Conservation (phyloP, 2,329 filamentous ascomycete species). For the Sclerotinia trifoliorum region DNA sequence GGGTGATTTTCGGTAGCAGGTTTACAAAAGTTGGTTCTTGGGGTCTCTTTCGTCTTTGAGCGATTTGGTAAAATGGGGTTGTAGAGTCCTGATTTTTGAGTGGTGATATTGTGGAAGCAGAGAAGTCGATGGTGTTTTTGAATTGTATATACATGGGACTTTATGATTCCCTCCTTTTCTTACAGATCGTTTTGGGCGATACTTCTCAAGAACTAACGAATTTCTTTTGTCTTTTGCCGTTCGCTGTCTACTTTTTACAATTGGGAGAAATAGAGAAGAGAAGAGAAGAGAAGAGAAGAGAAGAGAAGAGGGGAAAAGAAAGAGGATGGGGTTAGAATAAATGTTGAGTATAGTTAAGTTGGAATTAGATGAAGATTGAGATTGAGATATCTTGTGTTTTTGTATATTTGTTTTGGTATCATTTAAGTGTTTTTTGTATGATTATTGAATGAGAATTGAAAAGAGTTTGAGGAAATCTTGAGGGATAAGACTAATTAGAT, state of each 20-base stretch:
- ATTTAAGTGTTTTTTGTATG: too few relatives aligned
- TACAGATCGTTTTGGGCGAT: constrained; percentile 1
- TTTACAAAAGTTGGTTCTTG: constrained; percentile 18
- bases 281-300: background rate
- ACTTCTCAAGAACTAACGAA: background rate
- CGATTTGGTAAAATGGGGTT: constrained; percentile 1
- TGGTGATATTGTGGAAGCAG: background rate
- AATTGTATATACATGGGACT: constrained; percentile 1
- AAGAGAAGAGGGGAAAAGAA: background rate
- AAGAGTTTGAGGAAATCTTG: too few relatives aligned
- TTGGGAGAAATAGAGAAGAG: too few relatives aligned
- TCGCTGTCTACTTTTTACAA: too few relatives aligned
- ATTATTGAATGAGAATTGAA: too few relatives aligned
- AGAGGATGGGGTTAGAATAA: background rate
- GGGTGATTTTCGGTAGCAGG: constrained; percentile 7
- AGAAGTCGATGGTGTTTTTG: background rate
- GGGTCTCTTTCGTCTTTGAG: background rate
- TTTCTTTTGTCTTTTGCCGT: background rate
- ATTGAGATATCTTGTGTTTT: background rate
- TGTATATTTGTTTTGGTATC: background rate
- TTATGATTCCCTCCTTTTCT: background rate
- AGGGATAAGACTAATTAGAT: too few relatives aligned
- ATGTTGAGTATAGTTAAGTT: background rate
- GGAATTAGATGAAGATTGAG: too few relatives aligned
- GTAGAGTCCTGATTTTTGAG: constrained; percentile 1